A percentile compares a stretch with the other conserved stretches of the same genome.
These are phyloP conservation scores for Phytopythium helicoides DNA, from an alignment of 352 stramenopile species.

Conservation along the genomic window DNA sequence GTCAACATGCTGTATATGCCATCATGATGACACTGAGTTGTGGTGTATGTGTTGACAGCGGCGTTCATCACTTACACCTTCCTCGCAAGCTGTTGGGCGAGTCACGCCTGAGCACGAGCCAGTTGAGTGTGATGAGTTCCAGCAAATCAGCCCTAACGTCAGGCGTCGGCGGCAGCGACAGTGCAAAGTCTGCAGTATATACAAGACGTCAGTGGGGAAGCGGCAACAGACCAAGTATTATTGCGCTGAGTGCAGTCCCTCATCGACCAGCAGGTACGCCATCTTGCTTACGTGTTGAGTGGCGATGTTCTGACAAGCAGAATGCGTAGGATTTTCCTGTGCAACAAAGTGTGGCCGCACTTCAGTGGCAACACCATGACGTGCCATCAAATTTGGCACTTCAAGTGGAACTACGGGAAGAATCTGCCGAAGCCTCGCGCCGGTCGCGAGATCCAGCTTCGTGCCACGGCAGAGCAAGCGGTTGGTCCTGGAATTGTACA, in stretches of 20 bases:
- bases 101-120: background rate
- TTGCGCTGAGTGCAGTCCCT: background rate
- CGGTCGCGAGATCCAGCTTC: background rate
- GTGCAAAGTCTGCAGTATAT: background rate
- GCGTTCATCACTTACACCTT: too few species aligned
- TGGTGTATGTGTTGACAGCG: background rate
- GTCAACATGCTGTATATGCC: background rate
- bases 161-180: background rate
- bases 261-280: background rate
- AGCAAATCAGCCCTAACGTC: background rate
- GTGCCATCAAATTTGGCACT: background rate
- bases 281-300: too few species aligned
- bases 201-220: background rate
- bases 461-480: background rate
- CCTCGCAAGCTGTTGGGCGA: too few species aligned
- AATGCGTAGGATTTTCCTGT: background rate
- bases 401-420: background rate
- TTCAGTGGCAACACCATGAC: background rate
- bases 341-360: background rate
- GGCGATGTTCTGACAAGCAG: too few species aligned
- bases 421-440: background rate
- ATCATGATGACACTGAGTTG: background rate
- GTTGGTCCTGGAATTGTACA: too few species aligned
- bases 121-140: background rate
- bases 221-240: background rate